phyloP scores from a whole-genome alignment of 176 grass and related monocot genomes.

The Otatea glauca region DNA sequence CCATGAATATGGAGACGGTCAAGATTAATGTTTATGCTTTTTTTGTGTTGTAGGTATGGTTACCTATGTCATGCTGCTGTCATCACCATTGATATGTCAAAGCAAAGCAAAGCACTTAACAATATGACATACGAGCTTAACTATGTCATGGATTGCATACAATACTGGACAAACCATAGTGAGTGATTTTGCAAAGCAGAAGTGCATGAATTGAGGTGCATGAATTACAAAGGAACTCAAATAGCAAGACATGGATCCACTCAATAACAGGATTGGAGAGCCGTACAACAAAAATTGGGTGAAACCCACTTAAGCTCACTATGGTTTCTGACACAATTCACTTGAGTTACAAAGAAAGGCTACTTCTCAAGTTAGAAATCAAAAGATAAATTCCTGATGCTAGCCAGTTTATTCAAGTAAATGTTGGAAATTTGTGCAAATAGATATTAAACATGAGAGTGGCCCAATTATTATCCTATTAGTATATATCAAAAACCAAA shows the following conservation, averaged over 20 bases:
- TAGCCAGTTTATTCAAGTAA: background rate
- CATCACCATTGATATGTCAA: too few species aligned
- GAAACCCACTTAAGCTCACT: too few species aligned
- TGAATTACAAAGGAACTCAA: background rate
- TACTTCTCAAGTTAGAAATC: constrained; percentile 1
- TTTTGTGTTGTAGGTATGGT: too few species aligned
- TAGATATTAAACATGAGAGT: constrained; percentile 4
- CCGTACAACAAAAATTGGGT: background rate
- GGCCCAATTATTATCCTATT: background rate
- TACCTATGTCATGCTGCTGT: too few species aligned
- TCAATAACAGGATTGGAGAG: background rate
- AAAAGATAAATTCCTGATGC: background rate
- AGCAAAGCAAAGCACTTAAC: too few species aligned
- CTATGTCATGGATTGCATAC: too few species aligned
- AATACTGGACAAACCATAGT: too few species aligned
- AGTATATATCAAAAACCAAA: background rate
- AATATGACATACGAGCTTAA: too few species aligned
- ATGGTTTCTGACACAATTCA: too few species aligned
- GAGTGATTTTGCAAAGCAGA: background rate
- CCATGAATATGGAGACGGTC: too few species aligned
- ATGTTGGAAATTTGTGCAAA: background rate
- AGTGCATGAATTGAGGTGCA: background rate
- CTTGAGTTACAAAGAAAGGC: background rate
- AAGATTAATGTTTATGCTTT: too few species aligned
- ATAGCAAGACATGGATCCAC: background rate